These are phyloP conservation scores for Fusarium humuli DNA, from an alignment of 2,329 filamentous ascomycete species.

Conservation along the genomic window DNA sequence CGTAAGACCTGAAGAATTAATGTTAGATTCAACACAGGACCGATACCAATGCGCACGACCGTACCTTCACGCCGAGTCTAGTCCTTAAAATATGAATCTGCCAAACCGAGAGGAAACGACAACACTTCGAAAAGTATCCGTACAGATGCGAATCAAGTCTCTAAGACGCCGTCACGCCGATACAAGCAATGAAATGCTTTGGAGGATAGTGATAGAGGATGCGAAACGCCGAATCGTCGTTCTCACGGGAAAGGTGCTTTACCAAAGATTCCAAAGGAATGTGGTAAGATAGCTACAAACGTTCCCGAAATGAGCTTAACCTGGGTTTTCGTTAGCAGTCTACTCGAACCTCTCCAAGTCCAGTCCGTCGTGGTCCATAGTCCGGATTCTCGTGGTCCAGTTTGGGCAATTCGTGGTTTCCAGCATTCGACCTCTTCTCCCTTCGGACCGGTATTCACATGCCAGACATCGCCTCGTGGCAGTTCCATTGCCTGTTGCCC, in stretches of 20 bases:
- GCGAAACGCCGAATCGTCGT: conserved; percentile 47
- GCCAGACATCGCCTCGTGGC: background rate
- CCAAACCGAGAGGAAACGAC: conserved; percentile 48
- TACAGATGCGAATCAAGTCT: conserved; percentile 52
- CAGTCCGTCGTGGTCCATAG: conserved; percentile 3
- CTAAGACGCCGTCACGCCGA: conserved; percentile 57
- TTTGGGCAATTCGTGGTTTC: background rate
- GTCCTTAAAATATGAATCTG: conserved; percentile 46
- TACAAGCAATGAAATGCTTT: conserved; percentile 52
- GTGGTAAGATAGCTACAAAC: conserved; percentile 54
- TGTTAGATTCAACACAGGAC: conserved; percentile 16
- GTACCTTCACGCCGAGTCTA: conserved; percentile 47
- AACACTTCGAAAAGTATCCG: conserved; percentile 55
- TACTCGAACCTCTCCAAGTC: background rate
- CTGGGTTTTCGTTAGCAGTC: conserved; percentile 47
- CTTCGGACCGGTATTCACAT: background rate
- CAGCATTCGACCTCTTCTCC: background rate
- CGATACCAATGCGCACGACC: background rate
- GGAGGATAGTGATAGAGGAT: conserved; percentile 39
- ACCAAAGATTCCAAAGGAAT: conserved; percentile 56
- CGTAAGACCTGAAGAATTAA: conserved; percentile 35
- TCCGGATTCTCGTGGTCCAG: background rate
- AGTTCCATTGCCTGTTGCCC: background rate
- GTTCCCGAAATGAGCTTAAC: conserved; percentile 58
- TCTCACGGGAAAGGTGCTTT: conserved; percentile 49